Evolutionary conservation across 2,329 filamentous ascomycete species (phyloP), one percentile per base, ranked within the genome.

Genomic region (Furcasterigmium furcatum): DNA sequence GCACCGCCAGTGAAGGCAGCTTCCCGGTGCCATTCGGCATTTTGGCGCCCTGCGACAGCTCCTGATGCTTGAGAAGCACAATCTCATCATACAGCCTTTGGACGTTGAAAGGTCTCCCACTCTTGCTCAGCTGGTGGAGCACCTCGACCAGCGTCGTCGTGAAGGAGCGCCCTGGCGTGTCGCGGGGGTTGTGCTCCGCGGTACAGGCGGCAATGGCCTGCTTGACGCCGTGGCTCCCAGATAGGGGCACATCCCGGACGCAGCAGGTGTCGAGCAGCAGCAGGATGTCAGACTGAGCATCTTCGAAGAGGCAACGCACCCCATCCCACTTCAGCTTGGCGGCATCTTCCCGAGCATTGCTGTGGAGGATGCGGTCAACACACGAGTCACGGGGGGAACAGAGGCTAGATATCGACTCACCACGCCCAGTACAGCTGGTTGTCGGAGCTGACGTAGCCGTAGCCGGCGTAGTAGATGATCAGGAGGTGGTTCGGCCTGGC

Each of bases 351-450:
- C 73, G 70, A 38, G 72, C 51, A 62, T 80, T 79, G 64, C 82
- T 85, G 59, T 43, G 46, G 52, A 50, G 58, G 40, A 39, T 19
- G 47, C 44, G 44, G 56, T 76, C 59, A 76, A 66, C 7, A 16
- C 21, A 27, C 9, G 21, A 18, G 12, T 36, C 18, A 19, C 34
- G 19, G 3, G 16, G 16, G 30, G n/a, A n/a, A n/a, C n/a, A n/a
- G 12, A 32, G 14, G 12, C 14, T 32, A 32, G 14, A 32, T 25
- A 19, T 32, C 44, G 34, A 73, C 80, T 69, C 71, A 85, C 82
- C 79, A 79, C 46, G 82, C 79, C 82, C 82, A 85, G 60, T 82
- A 84, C 21, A 84, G 66, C 60, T 84, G 79, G 55, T 76, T 76
- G 58, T 85, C 79, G 10, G 70, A 54, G n/a, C 75, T 74, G 32